phyloP scores from a whole-genome alignment of 306 rosid species.

The Medicago arabica region DNA sequence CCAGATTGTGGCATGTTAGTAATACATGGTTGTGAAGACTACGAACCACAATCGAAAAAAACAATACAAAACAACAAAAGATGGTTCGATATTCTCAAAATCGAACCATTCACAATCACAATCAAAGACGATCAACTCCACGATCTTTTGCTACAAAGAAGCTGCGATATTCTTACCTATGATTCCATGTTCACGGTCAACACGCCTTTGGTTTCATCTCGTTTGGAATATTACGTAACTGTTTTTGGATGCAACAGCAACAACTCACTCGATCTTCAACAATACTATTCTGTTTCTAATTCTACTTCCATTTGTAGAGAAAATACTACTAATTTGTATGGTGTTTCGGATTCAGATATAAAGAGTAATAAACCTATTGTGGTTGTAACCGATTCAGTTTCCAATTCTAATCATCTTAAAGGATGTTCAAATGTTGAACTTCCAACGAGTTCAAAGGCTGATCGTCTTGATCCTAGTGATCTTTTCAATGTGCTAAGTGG shows the following conservation, averaged over 20 bases:
- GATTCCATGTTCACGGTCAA: not conserved
- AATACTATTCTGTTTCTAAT: slow-evolving; percentile 4
- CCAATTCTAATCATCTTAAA: not conserved
- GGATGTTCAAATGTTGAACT: slow-evolving; percentile 36
- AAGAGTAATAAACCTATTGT: not conserved
- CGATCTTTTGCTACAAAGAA: not conserved
- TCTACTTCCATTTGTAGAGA: not conserved
- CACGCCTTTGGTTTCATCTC: slow-evolving; percentile 13
- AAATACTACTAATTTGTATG: not conserved
- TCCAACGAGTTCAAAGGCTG: not conserved
- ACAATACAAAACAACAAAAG: not conserved
- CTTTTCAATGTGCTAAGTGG: not conserved
- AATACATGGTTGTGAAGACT: slow-evolving; percentile 23
- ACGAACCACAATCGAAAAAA: slow-evolving; percentile 6
- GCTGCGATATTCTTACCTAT: not conserved
- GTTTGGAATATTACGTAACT: not conserved
- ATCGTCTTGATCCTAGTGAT: not conserved
- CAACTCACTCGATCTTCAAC: not conserved
- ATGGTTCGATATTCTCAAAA: slow-evolving; percentile 5
- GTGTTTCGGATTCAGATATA: not conserved
- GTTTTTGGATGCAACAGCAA: slow-evolving; percentile 29
- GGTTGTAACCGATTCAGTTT: not conserved
- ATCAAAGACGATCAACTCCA: not conserved
- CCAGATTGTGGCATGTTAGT: slow-evolving; percentile 25
- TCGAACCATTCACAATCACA: not conserved